Conservation (phyloP, 2,329 filamentous ascomycete species). For the Ophiosphaerella herpotricha region DNA sequence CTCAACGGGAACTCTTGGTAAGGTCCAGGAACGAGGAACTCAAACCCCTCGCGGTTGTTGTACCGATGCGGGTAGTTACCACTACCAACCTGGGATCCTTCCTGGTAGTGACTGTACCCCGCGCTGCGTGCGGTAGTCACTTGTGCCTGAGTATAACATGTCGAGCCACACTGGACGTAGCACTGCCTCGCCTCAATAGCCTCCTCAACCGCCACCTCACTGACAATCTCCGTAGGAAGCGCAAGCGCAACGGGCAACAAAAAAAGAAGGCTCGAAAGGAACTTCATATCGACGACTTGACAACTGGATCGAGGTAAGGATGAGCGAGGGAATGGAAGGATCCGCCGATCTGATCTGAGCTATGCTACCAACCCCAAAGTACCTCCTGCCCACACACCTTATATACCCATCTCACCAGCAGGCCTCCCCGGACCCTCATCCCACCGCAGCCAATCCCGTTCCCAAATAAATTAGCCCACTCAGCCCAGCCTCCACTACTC, state of each 20-base stretch:
- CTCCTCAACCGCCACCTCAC: slow-evolving; percentile 10
- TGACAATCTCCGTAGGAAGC: slow-evolving; percentile 21
- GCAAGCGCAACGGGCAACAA: slow-evolving; percentile 22
- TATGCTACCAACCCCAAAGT: too few species aligned
- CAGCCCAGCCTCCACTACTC: background rate
- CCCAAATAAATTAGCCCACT: slow-evolving; percentile 14
- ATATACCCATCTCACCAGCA: slow-evolving; percentile 4
- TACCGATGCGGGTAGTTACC: slow-evolving; percentile 63
- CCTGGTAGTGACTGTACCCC: slow-evolving; percentile 57
- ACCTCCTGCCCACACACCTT: too few species aligned
- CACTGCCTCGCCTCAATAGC: slow-evolving; percentile 49
- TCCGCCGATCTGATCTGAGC: slow-evolving; percentile 4
- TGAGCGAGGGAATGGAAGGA: slow-evolving; percentile 9
- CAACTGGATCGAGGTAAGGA: slow-evolving; percentile 14
- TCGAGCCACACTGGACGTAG: slow-evolving; percentile 59
- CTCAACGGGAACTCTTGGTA: slow-evolving; percentile 69
- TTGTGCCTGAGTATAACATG: slow-evolving; percentile 56
- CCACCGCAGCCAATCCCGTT: slow-evolving; percentile 16
- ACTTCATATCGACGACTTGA: slow-evolving; percentile 18
- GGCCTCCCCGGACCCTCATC: slow-evolving; percentile 18
- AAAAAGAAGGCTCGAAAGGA: slow-evolving; percentile 23
- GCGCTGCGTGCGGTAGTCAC: slow-evolving; percentile 57
- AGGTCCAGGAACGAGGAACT: slow-evolving; percentile 60
- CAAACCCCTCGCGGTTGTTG: slow-evolving; percentile 67
- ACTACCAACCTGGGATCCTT: slow-evolving; percentile 44